A percentile compares a stretch with the other conserved stretches of the same genome.
Conservation (phyloP, 2,329 filamentous ascomycete species). For the Paracoccidioides lutzii region DNA sequence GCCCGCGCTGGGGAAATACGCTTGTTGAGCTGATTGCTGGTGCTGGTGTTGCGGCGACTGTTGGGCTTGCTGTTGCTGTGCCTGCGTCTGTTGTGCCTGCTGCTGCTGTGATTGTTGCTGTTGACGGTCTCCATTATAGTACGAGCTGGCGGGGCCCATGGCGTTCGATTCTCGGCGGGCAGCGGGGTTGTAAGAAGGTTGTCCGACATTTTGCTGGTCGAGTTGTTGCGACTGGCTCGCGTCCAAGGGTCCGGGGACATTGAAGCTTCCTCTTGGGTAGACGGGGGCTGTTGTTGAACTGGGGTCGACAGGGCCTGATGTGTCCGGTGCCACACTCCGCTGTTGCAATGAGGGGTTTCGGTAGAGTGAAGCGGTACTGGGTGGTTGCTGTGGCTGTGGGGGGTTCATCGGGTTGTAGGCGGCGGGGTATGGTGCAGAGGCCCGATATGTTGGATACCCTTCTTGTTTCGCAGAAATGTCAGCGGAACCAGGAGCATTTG, state of each 20-base stretch:
- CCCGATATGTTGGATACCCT: slow-evolving; percentile 25
- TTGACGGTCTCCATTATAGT: slow-evolving; percentile 23
- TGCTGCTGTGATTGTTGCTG: slow-evolving; percentile 7
- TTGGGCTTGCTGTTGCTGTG: slow-evolving; percentile 9
- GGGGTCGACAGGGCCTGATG: slow-evolving; percentile 27
- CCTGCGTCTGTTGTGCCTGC: not conserved
- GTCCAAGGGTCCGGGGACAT: slow-evolving; percentile 23
- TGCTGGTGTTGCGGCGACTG: slow-evolving; percentile 1
- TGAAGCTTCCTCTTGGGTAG: slow-evolving; percentile 28
- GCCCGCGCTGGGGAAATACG: not conserved
- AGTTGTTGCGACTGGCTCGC: slow-evolving; percentile 1
- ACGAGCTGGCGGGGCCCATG: slow-evolving; percentile 18
- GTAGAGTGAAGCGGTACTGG: slow-evolving; percentile 22
- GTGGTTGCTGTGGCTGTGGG: slow-evolving; percentile 24
- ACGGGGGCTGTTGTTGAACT: slow-evolving; percentile 20
- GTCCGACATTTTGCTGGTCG: slow-evolving; percentile 5
- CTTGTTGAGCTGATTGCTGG: not conserved
- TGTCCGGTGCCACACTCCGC: slow-evolving; percentile 26
- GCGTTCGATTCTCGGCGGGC: slow-evolving; percentile 24
- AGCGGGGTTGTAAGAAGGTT: slow-evolving; percentile 20
- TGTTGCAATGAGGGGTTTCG: slow-evolving; percentile 29
- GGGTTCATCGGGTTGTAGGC: slow-evolving; percentile 20
- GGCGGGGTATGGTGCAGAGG: slow-evolving; percentile 20
- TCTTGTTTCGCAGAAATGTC: slow-evolving; percentile 25
- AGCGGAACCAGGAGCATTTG: slow-evolving; percentile 19